These are phyloP conservation scores for Hygrocybe punicea DNA, from an alignment of 768 basidiomycete species.

Conservation along the genomic window DNA sequence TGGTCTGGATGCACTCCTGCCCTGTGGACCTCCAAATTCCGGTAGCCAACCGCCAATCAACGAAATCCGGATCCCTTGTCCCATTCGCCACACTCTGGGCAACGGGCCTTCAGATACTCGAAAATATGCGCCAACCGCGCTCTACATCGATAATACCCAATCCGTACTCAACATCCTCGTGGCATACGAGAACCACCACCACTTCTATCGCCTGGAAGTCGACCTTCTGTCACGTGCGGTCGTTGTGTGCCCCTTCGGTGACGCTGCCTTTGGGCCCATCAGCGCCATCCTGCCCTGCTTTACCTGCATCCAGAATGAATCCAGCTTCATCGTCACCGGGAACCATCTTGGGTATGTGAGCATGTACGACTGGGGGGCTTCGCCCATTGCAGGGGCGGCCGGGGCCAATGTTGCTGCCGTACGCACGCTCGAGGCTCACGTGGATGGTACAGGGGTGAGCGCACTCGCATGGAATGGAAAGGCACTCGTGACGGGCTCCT, in stretches of 20 bases:
- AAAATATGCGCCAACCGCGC: not conserved
- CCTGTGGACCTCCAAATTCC: constrained; percentile 9
- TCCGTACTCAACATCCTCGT: constrained; percentile 41
- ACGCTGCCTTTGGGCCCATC: constrained; percentile 48
- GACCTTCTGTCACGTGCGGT: constrained; percentile 27
- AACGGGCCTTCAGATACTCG: constrained; percentile 14
- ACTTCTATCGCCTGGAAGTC: constrained; percentile 52
- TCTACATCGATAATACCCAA: constrained; percentile 28
- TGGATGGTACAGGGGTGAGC: constrained; percentile 57
- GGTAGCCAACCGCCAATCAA: constrained; percentile 19
- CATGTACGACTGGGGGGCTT: constrained; percentile 59
- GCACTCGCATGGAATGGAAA: constrained; percentile 58
- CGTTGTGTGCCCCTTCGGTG: constrained; percentile 48
- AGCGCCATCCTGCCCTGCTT: constrained; percentile 51
- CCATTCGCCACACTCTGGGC: constrained; percentile 19
- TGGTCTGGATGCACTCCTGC: constrained; percentile 34
- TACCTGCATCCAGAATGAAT: constrained; percentile 31
- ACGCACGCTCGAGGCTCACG: constrained; percentile 59
- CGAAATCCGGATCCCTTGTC: constrained; percentile 38
- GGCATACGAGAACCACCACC: constrained; percentile 47
- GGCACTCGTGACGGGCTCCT: constrained; percentile 65
- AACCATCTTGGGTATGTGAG: constrained; percentile 63
- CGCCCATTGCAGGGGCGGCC: constrained; percentile 3
- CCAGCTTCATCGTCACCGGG: constrained; percentile 58
- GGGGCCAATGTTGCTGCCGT: constrained; percentile 25